phyloP scores from a whole-genome alignment of 2,329 filamentous ascomycete species.

The Trichoderma atrobrunneum region DNA sequence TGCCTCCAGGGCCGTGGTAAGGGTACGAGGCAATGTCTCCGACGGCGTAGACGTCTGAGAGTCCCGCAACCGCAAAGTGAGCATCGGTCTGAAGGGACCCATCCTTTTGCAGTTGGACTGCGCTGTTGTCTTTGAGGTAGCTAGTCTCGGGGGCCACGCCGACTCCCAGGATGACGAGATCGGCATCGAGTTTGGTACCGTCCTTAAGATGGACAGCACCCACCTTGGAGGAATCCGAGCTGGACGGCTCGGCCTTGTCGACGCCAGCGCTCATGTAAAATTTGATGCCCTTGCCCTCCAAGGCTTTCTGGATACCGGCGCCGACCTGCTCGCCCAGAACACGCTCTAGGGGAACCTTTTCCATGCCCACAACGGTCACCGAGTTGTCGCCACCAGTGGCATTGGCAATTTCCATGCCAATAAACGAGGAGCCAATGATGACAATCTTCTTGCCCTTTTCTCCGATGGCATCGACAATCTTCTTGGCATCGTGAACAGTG shows the following conservation, averaged over 20 bases:
- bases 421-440: slow-evolving; percentile 89
- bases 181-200: slow-evolving; percentile 78
- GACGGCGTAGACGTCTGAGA: slow-evolving; percentile 85
- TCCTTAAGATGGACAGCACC: slow-evolving; percentile 82
- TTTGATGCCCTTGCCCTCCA: slow-evolving; percentile 85
- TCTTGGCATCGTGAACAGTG: slow-evolving; percentile 70
- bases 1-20: slow-evolving; percentile 83
- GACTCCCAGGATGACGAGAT: slow-evolving; percentile 87
- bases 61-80: slow-evolving; percentile 69
- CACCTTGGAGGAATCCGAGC: slow-evolving; percentile 66
- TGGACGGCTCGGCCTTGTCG: slow-evolving; percentile 74
- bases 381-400: slow-evolving; percentile 75
- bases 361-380: slow-evolving; percentile 86
- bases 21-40: slow-evolving; percentile 95
- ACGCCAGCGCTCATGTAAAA: slow-evolving; percentile 82
- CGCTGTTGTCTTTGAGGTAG: slow-evolving; percentile 71
- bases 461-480: slow-evolving; percentile 76
- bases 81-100: slow-evolving; percentile 83
- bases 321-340: slow-evolving; percentile 83
- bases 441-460: slow-evolving; percentile 88
- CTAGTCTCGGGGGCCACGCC: slow-evolving; percentile 84
- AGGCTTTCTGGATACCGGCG: slow-evolving; percentile 69
- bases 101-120: slow-evolving; percentile 71
- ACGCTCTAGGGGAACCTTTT: slow-evolving; percentile 77
- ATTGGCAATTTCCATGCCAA: slow-evolving; percentile 96